Evolutionary conservation across 169 alveolate species (phyloP), one percentile per base, ranked within the genome.

Genomic region (Theileria annulata): DNA sequence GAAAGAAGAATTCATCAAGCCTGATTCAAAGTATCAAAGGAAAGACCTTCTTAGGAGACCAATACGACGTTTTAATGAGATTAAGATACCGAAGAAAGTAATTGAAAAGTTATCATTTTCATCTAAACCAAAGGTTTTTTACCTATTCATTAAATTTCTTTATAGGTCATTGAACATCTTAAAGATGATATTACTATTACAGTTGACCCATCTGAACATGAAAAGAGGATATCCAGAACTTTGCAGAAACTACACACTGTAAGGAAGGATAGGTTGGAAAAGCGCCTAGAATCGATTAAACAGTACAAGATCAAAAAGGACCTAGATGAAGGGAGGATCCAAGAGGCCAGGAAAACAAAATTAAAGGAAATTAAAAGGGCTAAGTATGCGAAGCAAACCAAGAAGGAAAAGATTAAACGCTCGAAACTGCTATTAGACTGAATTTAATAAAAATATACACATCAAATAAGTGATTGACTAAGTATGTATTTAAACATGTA

Each of bases 71-170:
- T 95, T 94, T 49, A 91, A 91, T 33, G 93, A 95, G 64, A 87
- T 95, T 35, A 90, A 88, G 27, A 88, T 96, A 5, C 96, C 97
- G 54, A 93, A 92, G 78, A 89, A 86, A 31, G 80, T 96, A 64
- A 80, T 94, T 58, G 88, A 87, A 59, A 92, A 90, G 54, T 80
- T 96, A 21, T 98, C 99, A 0, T 96, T 92, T 80, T 92, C 93
- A 72, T 85, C 96, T 0, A 90, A 92, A 70, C 93, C 95, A 9
- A 95, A 95, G 86, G 86, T 48, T 13, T 23, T 27, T 58, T 25
- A 8, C 8, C 6, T 13, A 10, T n/a, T 19, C 13, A 23, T 9
- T 33, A 21, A 21, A 6, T 47, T 56, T 1, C 33, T 56, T 25
- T 21, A 72, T 13, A 72, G 80, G 73, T 72, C 23, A n/a, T 31